Evolutionary conservation across 352 stramenopile species (phyloP).

Genomic region (Ochromonadaceae sp.): DNA sequence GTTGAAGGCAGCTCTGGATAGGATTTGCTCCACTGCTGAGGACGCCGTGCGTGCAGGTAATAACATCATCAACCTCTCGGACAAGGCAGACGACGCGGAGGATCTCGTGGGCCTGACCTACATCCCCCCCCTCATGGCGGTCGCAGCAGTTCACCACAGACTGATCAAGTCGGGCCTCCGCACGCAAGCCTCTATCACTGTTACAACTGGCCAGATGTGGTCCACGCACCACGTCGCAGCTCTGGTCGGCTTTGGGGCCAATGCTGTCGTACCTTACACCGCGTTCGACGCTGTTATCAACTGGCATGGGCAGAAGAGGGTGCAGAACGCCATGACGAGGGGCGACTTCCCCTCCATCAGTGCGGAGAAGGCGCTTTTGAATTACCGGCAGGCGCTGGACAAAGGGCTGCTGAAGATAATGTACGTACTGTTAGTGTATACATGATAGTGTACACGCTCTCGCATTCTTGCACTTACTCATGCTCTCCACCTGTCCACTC

Average conservation of each 20-base stretch:
- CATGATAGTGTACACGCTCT: no score
- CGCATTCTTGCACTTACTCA: no score
- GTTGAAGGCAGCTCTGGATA: slow-evolving; percentile 41
- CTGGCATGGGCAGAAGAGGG: slow-evolving; percentile 44
- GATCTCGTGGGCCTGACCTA: slow-evolving; percentile 41
- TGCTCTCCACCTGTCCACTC: no score
- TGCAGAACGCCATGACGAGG: slow-evolving; percentile 30
- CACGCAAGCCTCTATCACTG: slow-evolving; percentile 51
- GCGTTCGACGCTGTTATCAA: slow-evolving; percentile 54
- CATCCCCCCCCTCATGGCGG: slow-evolving; percentile 52
- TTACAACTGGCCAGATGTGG: slow-evolving; percentile 59
- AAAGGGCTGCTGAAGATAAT: slow-evolving; percentile 67
- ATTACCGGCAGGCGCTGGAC: slow-evolving; percentile 47
- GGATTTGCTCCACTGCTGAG: slow-evolving; percentile 32
- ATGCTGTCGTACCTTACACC: slow-evolving; percentile 59
- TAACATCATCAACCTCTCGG: slow-evolving; percentile 9
- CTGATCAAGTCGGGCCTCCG: slow-evolving; percentile 56
- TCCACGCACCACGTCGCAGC: slow-evolving; percentile 60
- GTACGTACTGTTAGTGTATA: no score
- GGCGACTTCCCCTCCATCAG: slow-evolving; percentile 24
- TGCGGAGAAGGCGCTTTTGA: slow-evolving; percentile 47
- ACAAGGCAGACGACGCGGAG: slow-evolving; percentile 19
- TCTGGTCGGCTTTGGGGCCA: slow-evolving; percentile 58
- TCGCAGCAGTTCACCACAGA: slow-evolving; percentile 55
- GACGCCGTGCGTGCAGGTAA: slow-evolving; percentile 15